phyloP scores from a whole-genome alignment of 2,329 filamentous ascomycete species.

The Fusarium praegraminearum region DNA sequence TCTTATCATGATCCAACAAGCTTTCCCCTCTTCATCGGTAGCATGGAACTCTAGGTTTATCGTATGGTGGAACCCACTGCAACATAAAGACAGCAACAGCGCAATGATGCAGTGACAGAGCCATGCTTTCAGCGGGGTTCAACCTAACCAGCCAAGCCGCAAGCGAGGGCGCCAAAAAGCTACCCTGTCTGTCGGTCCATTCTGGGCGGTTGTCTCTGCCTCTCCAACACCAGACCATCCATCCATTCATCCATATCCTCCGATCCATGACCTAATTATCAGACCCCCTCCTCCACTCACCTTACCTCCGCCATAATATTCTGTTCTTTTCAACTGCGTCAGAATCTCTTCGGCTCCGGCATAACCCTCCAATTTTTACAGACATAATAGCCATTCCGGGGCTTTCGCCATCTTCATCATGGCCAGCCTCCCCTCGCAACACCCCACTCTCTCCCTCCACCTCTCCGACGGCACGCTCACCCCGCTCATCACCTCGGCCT shows the following conservation, averaged over 20 bases:
- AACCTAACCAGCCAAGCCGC: slow-evolving; percentile 22
- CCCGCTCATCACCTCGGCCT: slow-evolving; percentile 67
- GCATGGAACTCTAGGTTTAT: slow-evolving; percentile 10
- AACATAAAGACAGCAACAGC: slow-evolving; percentile 10
- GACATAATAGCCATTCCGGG: slow-evolving; percentile 8
- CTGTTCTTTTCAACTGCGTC: slow-evolving; percentile 11
- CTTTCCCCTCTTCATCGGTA: slow-evolving; percentile 25
- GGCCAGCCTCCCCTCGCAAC: slow-evolving; percentile 59
- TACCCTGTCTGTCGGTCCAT: slow-evolving; percentile 21
- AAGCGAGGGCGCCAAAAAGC: slow-evolving; percentile 32
- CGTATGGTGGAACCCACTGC: slow-evolving; percentile 14
- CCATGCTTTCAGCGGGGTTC: slow-evolving; percentile 32
- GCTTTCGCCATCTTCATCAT: slow-evolving; percentile 46
- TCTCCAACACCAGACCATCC: slow-evolving; percentile 38
- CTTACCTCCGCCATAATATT: slow-evolving; percentile 28
- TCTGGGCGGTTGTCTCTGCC: not conserved
- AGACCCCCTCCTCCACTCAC: slow-evolving; percentile 26
- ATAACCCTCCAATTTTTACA: not conserved
- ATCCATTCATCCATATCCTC: slow-evolving; percentile 25
- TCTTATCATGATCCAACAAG: slow-evolving; percentile 15
- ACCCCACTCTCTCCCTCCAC: slow-evolving; percentile 66
- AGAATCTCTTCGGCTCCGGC: not conserved
- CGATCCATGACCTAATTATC: slow-evolving; percentile 30
- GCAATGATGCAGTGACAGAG: slow-evolving; percentile 27
- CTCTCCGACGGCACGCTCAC: slow-evolving; percentile 68